Conservation (phyloP, 345 rosid genomes). For the Populus ilicifolia region DNA sequence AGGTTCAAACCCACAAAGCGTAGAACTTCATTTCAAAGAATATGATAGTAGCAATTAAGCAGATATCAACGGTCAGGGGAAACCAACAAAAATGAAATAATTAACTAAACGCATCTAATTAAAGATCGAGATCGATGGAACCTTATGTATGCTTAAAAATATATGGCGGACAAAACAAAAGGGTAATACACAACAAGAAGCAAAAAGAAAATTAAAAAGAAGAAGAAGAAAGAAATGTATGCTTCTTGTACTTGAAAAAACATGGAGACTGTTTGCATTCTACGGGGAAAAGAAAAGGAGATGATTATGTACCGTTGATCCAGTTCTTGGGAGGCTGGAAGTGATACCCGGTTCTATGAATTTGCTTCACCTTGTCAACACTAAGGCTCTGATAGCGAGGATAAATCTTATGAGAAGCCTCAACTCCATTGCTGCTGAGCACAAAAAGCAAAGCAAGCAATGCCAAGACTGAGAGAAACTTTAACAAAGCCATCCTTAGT, state of each 20-base stretch:
- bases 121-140: no score
- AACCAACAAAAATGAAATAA: no score
- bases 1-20: no score
- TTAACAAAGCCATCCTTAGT: not conserved
- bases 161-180: not conserved
- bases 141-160: not conserved
- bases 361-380: slow-evolving; percentile 25
- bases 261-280: not conserved
- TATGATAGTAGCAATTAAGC: no score
- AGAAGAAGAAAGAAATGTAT: no score
- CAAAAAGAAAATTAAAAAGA: no score
- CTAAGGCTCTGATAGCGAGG: slow-evolving; percentile 38
- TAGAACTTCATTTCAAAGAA: no score
- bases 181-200: not conserved
- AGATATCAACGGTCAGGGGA: no score
- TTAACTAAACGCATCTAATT: no score
- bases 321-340: slow-evolving; percentile 83
- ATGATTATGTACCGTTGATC: slow-evolving; percentile 64
- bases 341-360: slow-evolving; percentile 64
- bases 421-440: slow-evolving; percentile 23
- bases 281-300: not conserved
- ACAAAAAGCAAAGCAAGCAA: not conserved
- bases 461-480: not conserved
- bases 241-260: no score
- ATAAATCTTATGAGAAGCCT: slow-evolving; percentile 49